Evolutionary conservation across 768 basidiomycete species (phyloP).

Genomic region (Pleurotus ostreatus): DNA sequence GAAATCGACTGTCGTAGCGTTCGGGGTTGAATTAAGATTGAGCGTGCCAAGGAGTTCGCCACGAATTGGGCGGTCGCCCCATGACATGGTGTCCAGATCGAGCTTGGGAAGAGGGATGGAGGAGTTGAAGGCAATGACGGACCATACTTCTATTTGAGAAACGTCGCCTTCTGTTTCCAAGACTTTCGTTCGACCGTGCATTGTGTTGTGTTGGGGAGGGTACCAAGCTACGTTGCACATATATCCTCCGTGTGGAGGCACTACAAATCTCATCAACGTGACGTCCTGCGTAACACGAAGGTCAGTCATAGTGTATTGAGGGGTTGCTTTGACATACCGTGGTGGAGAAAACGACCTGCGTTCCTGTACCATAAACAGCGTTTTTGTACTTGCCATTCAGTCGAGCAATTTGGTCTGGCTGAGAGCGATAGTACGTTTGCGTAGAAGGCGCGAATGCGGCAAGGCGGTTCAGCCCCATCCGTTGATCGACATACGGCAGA

Average conservation of each 20-base stretch:
- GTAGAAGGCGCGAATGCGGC: not conserved
- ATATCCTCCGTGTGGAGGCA: slow-evolving; percentile 5
- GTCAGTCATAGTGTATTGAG: not conserved
- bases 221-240: slow-evolving; percentile 10
- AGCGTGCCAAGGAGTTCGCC: slow-evolving; percentile 14
- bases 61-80: slow-evolving; percentile 10
- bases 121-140: slow-evolving; percentile 9
- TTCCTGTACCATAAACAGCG: slow-evolving; percentile 11
- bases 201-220: not conserved
- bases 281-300: slow-evolving; percentile 7
- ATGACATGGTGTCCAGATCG: slow-evolving; percentile 10
- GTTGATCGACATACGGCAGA: slow-evolving; percentile 9
- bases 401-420: slow-evolving; percentile 11
- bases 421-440: slow-evolving; percentile 6
- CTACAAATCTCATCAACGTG: slow-evolving; percentile 12
- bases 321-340: slow-evolving; percentile 4
- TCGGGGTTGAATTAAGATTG: slow-evolving; percentile 5
- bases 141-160: slow-evolving; percentile 15
- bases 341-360: slow-evolving; percentile 13
- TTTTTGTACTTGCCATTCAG: slow-evolving; percentile 11
- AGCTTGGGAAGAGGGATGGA: slow-evolving; percentile 5
- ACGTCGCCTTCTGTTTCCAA: slow-evolving; percentile 12
- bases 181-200: not conserved
- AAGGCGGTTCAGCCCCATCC: slow-evolving; percentile 8
- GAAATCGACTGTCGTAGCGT: slow-evolving; percentile 12